Percentiles rank a stretch among this genome's conserved stretches.
Conservation (phyloP, 768 basidiomycete genomes). For the Mrakia hoshinonis region DNA sequence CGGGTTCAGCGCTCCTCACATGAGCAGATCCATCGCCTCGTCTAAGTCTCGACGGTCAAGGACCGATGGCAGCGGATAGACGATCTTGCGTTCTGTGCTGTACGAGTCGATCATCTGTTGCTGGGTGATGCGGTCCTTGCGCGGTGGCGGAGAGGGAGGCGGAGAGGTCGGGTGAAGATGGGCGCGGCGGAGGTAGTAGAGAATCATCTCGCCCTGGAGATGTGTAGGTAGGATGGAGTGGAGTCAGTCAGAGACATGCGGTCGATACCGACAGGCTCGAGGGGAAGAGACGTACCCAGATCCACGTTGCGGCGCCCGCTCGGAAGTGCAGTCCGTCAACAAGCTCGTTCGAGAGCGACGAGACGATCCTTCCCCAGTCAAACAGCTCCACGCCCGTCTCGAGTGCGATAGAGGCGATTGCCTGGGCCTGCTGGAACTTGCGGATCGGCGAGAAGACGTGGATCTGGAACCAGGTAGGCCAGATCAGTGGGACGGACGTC, state of each 20-base stretch:
- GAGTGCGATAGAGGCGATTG: constrained; percentile 9
- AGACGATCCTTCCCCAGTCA: constrained; percentile 26
- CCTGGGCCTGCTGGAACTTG: constrained; percentile 23
- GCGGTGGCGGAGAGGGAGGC: neutral
- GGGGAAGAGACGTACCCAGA: constrained; percentile 4
- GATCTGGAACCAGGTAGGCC: too few species aligned
- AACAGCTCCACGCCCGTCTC: constrained; percentile 25
- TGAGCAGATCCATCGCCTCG: neutral
- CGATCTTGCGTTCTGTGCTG: constrained; percentile 2
- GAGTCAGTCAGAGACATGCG: neutral
- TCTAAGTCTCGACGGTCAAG: neutral
- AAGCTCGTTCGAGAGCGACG: constrained; percentile 17
- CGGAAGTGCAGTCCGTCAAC: constrained; percentile 21
- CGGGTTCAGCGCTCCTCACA: too few species aligned
- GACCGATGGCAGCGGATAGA: neutral
- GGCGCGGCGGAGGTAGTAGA: constrained; percentile 26
- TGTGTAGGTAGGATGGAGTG: neutral
- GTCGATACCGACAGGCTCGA: neutral
- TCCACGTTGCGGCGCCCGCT: constrained; percentile 13
- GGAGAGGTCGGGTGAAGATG: neutral
- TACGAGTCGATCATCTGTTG: constrained; percentile 24
- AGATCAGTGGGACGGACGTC: too few species aligned
- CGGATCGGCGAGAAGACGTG: constrained; percentile 21
- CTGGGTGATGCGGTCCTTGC: neutral
- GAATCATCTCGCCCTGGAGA: constrained; percentile 25